Conservation (phyloP, 1,284 basidiomycete species). For the Bjerkandera adusta region DNA sequence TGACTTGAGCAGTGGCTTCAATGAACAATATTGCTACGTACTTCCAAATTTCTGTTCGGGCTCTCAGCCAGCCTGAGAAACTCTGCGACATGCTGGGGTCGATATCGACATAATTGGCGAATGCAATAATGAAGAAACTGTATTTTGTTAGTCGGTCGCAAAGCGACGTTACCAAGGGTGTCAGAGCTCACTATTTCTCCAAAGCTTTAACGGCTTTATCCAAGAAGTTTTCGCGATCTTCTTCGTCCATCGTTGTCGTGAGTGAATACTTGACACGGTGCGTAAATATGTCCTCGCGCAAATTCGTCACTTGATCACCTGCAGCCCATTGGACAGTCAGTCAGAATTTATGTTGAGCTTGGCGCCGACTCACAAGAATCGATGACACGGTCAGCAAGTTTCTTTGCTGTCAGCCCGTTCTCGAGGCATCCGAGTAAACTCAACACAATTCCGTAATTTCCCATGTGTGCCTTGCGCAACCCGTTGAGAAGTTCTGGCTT, state of each 20-base stretch:
- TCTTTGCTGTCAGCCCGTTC: slow-evolving; percentile 79
- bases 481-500: slow-evolving; percentile 82
- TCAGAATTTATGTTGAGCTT: not conserved
- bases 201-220: slow-evolving; percentile 67
- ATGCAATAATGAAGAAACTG: slow-evolving; percentile 94
- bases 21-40: slow-evolving; percentile 36
- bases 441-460: slow-evolving; percentile 88
- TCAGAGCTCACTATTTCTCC: slow-evolving; percentile 71
- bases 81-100: slow-evolving; percentile 64
- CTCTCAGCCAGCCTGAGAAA: slow-evolving; percentile 87
- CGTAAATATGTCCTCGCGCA: slow-evolving; percentile 86
- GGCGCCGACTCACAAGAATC: slow-evolving; percentile 71
- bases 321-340: not conserved
- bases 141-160: not conserved
- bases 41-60: slow-evolving; percentile 94
- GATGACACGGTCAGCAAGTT: slow-evolving; percentile 84
- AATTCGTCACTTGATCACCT: slow-evolving; percentile 87
- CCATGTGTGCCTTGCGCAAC: slow-evolving; percentile 83
- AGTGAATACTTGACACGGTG: slow-evolving; percentile 85
- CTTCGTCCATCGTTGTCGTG: slow-evolving; percentile 64
- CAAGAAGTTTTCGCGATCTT: slow-evolving; percentile 53
- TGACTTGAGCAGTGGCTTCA: not conserved
- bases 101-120: slow-evolving; percentile 87
- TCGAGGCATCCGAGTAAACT: slow-evolving; percentile 89
- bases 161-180: not conserved